Percentiles rank a stretch among this genome's conserved stretches.
Conservation (phyloP, 495 filamentous ascomycete species). For the Hypomontagnella monticulosa region DNA sequence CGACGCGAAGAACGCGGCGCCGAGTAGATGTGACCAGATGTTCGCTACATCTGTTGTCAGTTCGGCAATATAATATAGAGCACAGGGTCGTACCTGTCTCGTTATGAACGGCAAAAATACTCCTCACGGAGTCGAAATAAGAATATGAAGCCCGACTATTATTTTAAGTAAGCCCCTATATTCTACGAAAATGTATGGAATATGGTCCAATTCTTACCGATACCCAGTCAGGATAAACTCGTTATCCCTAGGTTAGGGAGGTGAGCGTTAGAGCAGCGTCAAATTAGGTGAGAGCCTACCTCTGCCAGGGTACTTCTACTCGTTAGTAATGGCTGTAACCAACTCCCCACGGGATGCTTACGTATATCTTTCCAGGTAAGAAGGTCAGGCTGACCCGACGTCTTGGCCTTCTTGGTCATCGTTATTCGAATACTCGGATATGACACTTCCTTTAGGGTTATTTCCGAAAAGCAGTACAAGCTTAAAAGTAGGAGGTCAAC, state of each 20-base stretch:
- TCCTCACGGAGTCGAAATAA: neutral
- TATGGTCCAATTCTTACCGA: neutral
- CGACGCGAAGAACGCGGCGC: slow-evolving; percentile 5
- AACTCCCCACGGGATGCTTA: neutral
- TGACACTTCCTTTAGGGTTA: neutral
- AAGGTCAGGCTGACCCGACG: neutral
- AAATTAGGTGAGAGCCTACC: neutral
- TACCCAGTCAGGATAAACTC: slow-evolving; percentile 17
- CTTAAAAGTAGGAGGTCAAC: too few relatives aligned
- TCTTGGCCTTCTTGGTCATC: neutral
- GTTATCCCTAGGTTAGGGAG: slow-evolving; percentile 4
- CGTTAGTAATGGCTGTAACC: neutral
- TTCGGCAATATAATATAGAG: neutral
- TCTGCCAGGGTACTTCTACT: slow-evolving; percentile 12
- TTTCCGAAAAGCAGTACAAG: too few relatives aligned
- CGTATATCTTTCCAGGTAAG: slow-evolving; percentile 15
- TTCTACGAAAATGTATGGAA: neutral
- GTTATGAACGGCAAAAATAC: slow-evolving; percentile 14
- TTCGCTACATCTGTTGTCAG: slow-evolving; percentile 1
- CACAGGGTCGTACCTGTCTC: slow-evolving; percentile 1
- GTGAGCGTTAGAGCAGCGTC: neutral
- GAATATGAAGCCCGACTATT: slow-evolving; percentile 3
- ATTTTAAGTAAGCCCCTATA: neutral
- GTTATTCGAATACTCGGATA: neutral
- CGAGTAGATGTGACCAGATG: slow-evolving; percentile 14